Base-by-base conservation (phyloP, 164 flowering plant genomes). In the Aristolochia californica region DNA sequence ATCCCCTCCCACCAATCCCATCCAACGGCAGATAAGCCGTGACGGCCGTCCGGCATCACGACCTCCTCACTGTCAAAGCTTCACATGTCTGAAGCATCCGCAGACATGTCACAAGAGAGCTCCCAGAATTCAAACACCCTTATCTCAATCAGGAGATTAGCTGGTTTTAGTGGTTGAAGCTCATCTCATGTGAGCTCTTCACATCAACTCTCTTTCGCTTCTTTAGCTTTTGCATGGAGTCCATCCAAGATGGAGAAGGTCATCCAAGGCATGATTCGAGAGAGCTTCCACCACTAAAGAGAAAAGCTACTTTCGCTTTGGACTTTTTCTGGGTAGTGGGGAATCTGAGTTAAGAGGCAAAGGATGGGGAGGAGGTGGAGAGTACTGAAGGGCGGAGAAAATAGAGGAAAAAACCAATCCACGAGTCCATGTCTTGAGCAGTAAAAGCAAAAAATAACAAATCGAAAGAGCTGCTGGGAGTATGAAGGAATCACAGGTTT, bases 131-230 rank as follows among this genome's bases (percentile, higher is more conserved):
- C n/a, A 13, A 13, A 48, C 25, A 30, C 55, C 25, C n/a, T 24
- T 66, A 47, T 48, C 45, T 26, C 23, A 54, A 44, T 55, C 11
- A 40, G 21, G 13, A 34, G 55, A 57, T 34, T 34, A 18, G 59
- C 49, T 44, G 25, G 50, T 24, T 25, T 26, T 52, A 22, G 43
- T 50, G 61, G 60, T 66, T 59, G 26, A 30, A 53, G 61, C 4
- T 66, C n/a, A 53, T 58, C 45, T 59, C 67, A 68, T 68, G 71
- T 68, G 71, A 68, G 10, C 43, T 48, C n/a, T n/a, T n/a, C n/a
- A n/a, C n/a, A n/a, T n/a, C 48, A 23, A 59, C 21, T 48, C 15
- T 38, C 52, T 12, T 10, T 12, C 47, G 24, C 16, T 15, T 34
- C 10, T 20, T 38, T 17, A 15, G 48, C 53, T 58, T 65, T 55